phyloP scores from a whole-genome alignment of 306 rosid genomes.

The Cucurbita ficifolia region DNA sequence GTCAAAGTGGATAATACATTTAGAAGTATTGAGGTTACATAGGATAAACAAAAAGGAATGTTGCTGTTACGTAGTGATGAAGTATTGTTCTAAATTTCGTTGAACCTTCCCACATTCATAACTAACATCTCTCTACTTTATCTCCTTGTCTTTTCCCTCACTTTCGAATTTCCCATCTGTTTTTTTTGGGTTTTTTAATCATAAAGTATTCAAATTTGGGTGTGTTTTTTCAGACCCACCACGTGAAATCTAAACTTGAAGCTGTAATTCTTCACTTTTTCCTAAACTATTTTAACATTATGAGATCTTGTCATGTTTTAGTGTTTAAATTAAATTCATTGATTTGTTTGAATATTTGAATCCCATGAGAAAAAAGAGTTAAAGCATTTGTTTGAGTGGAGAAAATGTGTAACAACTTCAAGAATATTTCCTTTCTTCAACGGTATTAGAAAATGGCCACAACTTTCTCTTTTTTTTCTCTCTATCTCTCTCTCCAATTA shows the following conservation, averaged over 20 bases:
- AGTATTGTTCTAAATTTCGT: neutral
- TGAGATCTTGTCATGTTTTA: no score
- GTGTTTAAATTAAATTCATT: neutral
- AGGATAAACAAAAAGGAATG: neutral
- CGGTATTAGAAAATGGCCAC: constrained; percentile 56
- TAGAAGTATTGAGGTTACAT: no score
- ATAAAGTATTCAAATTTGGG: neutral
- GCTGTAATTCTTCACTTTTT: neutral
- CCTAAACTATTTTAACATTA: neutral
- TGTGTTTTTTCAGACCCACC: constrained; percentile 28
- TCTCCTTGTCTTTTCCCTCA: neutral
- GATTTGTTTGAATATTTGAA: neutral
- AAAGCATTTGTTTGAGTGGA: constrained; percentile 4
- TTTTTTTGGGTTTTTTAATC: neutral
- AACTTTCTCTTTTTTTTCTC: constrained; percentile 25
- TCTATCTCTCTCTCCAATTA: constrained; percentile 44
- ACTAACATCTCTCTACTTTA: neutral
- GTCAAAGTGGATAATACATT: no score
- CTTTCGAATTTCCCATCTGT: constrained; percentile 2
- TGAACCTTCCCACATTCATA: neutral
- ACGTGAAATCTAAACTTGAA: constrained; percentile 33
- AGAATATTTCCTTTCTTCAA: constrained; percentile 39
- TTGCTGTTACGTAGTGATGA: neutral
- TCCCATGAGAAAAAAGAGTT: neutral
- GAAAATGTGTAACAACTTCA: constrained; percentile 43